Percentiles rank a stretch among this genome's conserved stretches.
Evolutionary conservation across 768 basidiomycete genomes (phyloP).

Genomic region (Rhodotorula graminis): DNA sequence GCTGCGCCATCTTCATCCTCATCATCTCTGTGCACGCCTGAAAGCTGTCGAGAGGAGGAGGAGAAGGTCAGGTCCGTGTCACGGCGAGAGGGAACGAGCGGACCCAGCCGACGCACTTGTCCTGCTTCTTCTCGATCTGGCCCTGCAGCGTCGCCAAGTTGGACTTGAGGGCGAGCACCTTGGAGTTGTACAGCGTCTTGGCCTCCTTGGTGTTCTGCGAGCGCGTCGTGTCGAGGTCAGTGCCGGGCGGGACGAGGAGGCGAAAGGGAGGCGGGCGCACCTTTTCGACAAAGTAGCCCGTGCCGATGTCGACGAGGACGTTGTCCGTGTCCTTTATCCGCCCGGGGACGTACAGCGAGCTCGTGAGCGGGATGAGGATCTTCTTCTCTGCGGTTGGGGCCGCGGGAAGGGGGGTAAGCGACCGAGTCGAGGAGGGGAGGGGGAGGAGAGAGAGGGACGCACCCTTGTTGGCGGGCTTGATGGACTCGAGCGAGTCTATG

Average conservation of each 20-base stretch:
- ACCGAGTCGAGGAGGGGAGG: not conserved
- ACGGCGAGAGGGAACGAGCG: constrained; percentile 14
- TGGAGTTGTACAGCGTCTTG: constrained; percentile 69
- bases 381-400: constrained; percentile 62
- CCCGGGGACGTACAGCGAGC: constrained; percentile 91
- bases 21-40: constrained; percentile 32
- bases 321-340: constrained; percentile 74
- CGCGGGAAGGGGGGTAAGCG: not conserved
- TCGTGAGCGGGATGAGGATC: constrained; percentile 85
- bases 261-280: constrained; percentile 49
- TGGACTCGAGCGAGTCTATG: constrained; percentile 69
- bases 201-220: constrained; percentile 76
- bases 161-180: constrained; percentile 71
- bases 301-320: constrained; percentile 92
- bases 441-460: not conserved
- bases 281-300: constrained; percentile 94
- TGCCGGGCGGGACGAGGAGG: not conserved
- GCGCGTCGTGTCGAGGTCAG: not conserved
- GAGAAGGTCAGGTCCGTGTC: too few relatives aligned
- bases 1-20: constrained; percentile 32
- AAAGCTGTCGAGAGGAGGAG: not conserved
- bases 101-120: constrained; percentile 45
- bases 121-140: constrained; percentile 84
- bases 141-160: constrained; percentile 84
- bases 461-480: constrained; percentile 62